Evolutionary conservation across 2,329 filamentous ascomycete genomes (phyloP), one percentile per base, ranked within the genome.

Genomic region (Cercospora zeina): DNA sequence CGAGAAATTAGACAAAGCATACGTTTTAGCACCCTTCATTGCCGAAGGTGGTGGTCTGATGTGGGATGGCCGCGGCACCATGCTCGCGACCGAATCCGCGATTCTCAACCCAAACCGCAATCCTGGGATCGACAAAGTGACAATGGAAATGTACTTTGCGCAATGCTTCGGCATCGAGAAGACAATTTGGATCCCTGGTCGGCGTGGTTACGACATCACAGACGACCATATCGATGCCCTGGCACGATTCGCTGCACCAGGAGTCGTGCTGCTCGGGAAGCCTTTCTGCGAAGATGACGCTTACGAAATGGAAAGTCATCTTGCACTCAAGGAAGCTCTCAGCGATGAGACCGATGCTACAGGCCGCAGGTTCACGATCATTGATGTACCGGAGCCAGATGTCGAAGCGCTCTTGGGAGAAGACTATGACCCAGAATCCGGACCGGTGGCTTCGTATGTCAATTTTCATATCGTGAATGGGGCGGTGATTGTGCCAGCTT

Each of bases 51-150:
- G 65, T 21, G 65, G 54, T 0, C 39, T 66, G 10, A 63, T 66
- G 55, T 57, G 63, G 39, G 65, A 67, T 24, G 64, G 64, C 39
- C 61, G 66, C 31, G 63, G 65, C 24, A 67, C 65, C 2, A 51
- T 67, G 56, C 57, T 67, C 24, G 65, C 64, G 2, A 66, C 64
- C 13, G 63, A 67, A 33, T 64, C 64, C 53, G 61, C 61, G 4
- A 64, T 67, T 33, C 50, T 67, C 19, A 67, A 67, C 34, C 58
- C 62, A 10, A 67, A 67, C 49, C 61, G 65, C 13, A 67, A 67
- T 42, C 64, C 65, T 7, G 62, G 59, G 9, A 61, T 64, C 49
- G 51, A 50, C 36, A 64, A 64, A 45, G 14, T 8, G 8, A 57
- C 57, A 7, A 62, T 67, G 30, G 65, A 66, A 19, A 27, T 31